These are phyloP conservation scores for Alternaria sp. DNA, from an alignment of 2,329 filamentous ascomycete species.

Conservation along the genomic window DNA sequence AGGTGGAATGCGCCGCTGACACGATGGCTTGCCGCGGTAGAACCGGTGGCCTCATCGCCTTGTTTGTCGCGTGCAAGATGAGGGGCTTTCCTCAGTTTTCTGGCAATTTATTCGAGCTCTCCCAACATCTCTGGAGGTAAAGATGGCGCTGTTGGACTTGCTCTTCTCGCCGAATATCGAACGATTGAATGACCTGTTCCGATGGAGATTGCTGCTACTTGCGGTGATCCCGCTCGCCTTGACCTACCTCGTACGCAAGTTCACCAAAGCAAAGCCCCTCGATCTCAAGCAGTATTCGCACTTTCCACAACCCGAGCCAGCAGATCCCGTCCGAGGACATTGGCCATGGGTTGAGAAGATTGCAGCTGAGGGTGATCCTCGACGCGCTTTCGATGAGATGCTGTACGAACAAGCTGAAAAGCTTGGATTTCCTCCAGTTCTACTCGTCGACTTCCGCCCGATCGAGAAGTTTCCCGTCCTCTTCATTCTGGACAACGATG, in stretches of 20 bases:
- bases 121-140: background rate
- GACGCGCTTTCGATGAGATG: conserved; percentile 24
- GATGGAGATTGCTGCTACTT: background rate
- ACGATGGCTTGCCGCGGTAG: background rate
- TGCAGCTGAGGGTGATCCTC: conserved; percentile 18
- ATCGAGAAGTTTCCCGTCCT: conserved; percentile 21
- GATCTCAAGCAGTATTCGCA: conserved; percentile 21
- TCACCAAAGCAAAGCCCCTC: background rate
- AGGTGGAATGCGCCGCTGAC: background rate
- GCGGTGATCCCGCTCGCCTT: background rate
- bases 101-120: background rate
- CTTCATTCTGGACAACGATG: conserved; percentile 22
- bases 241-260: background rate
- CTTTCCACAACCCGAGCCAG: conserved; percentile 23
- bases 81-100: background rate
- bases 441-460: conserved; percentile 23
- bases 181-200: background rate
- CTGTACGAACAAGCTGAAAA: conserved; percentile 24
- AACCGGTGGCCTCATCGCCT: background rate
- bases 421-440: conserved; percentile 21
- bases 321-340: conserved; percentile 21
- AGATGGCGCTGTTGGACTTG: background rate
- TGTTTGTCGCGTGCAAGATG: background rate
- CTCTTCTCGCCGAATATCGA: background rate
- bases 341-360: conserved; percentile 26